Conservation (phyloP, 345 rosid species). For the Pelargonium nanum region DNA sequence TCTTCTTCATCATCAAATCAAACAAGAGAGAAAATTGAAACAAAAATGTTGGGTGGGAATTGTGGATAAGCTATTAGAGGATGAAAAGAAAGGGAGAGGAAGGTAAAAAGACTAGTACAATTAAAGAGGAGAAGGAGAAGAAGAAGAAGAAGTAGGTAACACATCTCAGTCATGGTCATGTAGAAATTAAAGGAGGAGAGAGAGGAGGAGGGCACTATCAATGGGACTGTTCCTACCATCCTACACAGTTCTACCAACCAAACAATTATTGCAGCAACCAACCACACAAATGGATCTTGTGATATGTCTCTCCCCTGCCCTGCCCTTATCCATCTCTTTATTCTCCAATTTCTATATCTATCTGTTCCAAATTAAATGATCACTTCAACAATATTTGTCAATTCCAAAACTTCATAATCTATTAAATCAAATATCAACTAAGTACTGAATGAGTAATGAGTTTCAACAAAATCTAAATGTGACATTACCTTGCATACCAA, state of each 20-base stretch:
- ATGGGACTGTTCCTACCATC: neutral
- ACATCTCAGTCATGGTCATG: constrained; percentile 17
- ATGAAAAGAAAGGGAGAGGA: neutral
- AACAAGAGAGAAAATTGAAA: too few species aligned
- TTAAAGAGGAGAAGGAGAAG: too few species aligned
- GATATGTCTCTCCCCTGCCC: neutral
- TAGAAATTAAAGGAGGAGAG: constrained; percentile 4
- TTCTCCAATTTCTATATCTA: neutral
- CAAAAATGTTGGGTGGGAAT: neutral
- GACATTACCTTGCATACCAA: too few species aligned
- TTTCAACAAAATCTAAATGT: too few species aligned
- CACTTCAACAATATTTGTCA: too few species aligned
- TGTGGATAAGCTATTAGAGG: constrained; percentile 4
- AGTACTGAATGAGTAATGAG: too few species aligned
- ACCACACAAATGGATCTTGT: constrained; percentile 7
- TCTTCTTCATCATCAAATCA: too few species aligned
- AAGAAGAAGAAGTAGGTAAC: constrained; percentile 10
- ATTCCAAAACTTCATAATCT: too few species aligned
- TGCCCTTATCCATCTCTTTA: neutral
- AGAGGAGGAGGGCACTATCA: neutral
- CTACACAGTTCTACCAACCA: constrained; percentile 15
- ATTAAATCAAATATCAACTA: too few species aligned
- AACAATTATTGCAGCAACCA: constrained; percentile 14
- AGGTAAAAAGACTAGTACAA: too few species aligned
- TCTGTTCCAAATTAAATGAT: too few species aligned